These are phyloP conservation scores for Phallus indusiatus DNA, from an alignment of 768 basidiomycete species.

Conservation along the genomic window DNA sequence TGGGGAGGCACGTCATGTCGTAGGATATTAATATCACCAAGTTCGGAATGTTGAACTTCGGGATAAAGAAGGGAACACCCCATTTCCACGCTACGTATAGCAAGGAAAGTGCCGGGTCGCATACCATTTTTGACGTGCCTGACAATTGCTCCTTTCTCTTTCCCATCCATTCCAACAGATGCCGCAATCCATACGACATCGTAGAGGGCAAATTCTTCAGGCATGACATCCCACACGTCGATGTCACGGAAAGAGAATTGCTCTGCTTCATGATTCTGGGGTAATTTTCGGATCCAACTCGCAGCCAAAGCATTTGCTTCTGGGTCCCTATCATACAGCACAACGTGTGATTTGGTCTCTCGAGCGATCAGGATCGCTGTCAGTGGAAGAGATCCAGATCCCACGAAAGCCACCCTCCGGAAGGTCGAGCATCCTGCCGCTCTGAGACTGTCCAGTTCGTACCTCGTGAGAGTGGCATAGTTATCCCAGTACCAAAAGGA, in stretches of 20 bases:
- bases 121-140: not conserved
- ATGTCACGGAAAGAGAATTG: slow-evolving; percentile 1
- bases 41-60: slow-evolving; percentile 1
- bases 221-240: not conserved
- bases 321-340: slow-evolving; percentile 2
- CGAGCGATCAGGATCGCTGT: slow-evolving; percentile 1
- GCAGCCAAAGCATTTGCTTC: slow-evolving; percentile 3
- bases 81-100: slow-evolving; percentile 7
- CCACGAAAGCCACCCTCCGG: slow-evolving; percentile 1
- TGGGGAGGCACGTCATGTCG: slow-evolving; percentile 4
- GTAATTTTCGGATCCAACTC: slow-evolving; percentile 2
- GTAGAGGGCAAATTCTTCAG: not conserved
- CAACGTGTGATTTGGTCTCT: not conserved
- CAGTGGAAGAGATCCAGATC: slow-evolving; percentile 4
- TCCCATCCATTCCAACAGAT: not conserved
- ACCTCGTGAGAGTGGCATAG: not conserved
- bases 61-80: slow-evolving; percentile 5
- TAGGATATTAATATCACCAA: slow-evolving; percentile 1
- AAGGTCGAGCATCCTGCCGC: slow-evolving; percentile 1
- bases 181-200: slow-evolving; percentile 7
- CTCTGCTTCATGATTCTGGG: not conserved
- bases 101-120: slow-evolving; percentile 2
- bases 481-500: slow-evolving; percentile 7
- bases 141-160: slow-evolving; percentile 3
- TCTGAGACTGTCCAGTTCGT: slow-evolving; percentile 3